Evolutionary conservation across 495 filamentous ascomycete species (phyloP), one percentile per base, ranked within the genome.

Genomic region (Chaetomium cochliodes): DNA sequence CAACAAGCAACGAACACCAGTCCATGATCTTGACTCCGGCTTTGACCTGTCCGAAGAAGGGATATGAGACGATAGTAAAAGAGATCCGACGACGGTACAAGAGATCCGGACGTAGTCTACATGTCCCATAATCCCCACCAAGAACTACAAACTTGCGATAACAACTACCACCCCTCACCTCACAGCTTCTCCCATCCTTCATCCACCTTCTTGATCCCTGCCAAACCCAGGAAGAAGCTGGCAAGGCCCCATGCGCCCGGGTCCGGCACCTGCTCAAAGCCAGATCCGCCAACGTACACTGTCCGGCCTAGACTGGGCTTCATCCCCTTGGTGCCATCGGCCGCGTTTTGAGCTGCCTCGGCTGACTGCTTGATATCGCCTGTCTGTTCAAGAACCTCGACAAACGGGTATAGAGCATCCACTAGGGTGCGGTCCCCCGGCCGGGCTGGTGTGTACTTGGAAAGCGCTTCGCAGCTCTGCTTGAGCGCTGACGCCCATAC

Each of bases 201-300:
- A 5, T 70, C 70, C 16, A 22, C 55, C 50, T 70, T 60, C 62
- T 76, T 74, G 57, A 75, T 58, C 11, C 78, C 79, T 20, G 89
- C 89, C 65, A 98, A 64, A 0, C 93, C 94, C 60, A 82, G 77
- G 74, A 96, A 87, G 72, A 98, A 92, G 69, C 87, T 85, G 23
- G 82, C 89, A 68, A 96, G 78, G 46, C 91, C 96, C 82, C 85
- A 89, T 26, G 94, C 94, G 8, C 94, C 94, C 2, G 94, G 94
- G 76, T 98, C 94, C 12, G 93, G 92, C 9, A 97, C 86, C 68
- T 91, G 84, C 69, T 90, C 84, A 70, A 83, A 90, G 0, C 87
- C 88, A 60, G 89, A 82, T n/a, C 92, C 88, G 46, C 92, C 93
- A 64, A 98, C 88, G 78, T 98, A 98, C 16, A 97, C 93, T 8